Conservation (phyloP, 202 grass and related monocot species). For the Setaria viridis region DNA sequence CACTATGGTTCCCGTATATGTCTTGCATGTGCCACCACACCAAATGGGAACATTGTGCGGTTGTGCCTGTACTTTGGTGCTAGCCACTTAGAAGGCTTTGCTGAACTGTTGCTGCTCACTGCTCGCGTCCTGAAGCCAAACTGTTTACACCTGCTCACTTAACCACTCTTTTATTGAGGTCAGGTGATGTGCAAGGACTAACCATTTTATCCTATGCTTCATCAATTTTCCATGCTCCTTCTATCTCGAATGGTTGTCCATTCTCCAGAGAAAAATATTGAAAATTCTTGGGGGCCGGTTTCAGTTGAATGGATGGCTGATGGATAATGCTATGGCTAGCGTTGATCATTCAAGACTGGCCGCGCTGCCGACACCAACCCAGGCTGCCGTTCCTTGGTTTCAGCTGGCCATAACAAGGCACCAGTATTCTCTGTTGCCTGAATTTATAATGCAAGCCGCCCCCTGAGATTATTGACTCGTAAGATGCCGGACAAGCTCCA, state of each 20-base stretch:
- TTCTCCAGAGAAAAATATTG: background rate
- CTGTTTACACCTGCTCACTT: background rate
- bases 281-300: background rate
- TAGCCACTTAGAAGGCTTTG: background rate
- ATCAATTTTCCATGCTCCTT: background rate
- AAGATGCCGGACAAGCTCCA: conserved; percentile 8
- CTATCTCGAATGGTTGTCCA: background rate
- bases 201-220: conserved; percentile 1
- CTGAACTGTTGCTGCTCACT: background rate
- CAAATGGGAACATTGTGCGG: background rate
- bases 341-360: background rate
- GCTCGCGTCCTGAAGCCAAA: background rate
- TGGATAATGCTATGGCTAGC: background rate
- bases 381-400: conserved; percentile 12
- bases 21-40: background rate
- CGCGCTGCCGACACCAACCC: background rate
- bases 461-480: background rate
- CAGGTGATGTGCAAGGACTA: conserved; percentile 32
- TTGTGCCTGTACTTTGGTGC: background rate
- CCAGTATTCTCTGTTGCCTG: background rate
- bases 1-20: background rate
- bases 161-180: conserved; percentile 21
- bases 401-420: background rate
- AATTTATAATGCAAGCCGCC: conserved; percentile 27
- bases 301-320: background rate